Conservation (phyloP, 2,329 filamentous ascomycete genomes). For the Hypoxylon sp. region DNA sequence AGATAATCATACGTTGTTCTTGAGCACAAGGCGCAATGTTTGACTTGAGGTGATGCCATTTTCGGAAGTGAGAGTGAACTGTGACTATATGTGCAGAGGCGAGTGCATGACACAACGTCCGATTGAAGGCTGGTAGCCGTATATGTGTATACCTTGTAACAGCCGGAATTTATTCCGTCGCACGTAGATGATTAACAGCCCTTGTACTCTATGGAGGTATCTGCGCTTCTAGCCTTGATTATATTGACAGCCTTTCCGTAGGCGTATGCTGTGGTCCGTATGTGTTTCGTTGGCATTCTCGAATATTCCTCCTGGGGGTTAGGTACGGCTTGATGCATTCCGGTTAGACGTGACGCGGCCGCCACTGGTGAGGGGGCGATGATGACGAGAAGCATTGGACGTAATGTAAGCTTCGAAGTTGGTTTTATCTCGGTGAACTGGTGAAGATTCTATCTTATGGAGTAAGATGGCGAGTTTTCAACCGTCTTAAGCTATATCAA, state of each 20-base stretch:
- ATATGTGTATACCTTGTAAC: background rate
- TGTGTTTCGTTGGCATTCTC: background rate
- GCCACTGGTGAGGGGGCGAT: background rate
- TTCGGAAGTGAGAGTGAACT: background rate
- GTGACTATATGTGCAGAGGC: background rate
- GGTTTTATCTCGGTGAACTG: too few species aligned
- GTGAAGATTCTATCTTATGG: too few species aligned
- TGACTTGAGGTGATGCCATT: background rate
- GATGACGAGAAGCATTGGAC: too few species aligned
- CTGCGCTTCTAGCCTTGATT: background rate
- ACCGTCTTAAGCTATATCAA: too few species aligned
- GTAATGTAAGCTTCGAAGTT: too few species aligned
- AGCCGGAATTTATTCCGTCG: too few species aligned
- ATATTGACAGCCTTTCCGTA: background rate
- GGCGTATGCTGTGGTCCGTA: background rate
- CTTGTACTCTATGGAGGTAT: background rate
- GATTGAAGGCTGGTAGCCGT: background rate
- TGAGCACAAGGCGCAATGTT: constrained; percentile 29
- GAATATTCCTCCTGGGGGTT: background rate
- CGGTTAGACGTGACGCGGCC: background rate
- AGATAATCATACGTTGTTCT: constrained; percentile 18
- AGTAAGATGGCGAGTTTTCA: too few species aligned
- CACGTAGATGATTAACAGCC: background rate
- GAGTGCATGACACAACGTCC: background rate
- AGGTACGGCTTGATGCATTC: too few species aligned